Conservation (phyloP, 805 yeast species). For the Pichia insulana region DNA sequence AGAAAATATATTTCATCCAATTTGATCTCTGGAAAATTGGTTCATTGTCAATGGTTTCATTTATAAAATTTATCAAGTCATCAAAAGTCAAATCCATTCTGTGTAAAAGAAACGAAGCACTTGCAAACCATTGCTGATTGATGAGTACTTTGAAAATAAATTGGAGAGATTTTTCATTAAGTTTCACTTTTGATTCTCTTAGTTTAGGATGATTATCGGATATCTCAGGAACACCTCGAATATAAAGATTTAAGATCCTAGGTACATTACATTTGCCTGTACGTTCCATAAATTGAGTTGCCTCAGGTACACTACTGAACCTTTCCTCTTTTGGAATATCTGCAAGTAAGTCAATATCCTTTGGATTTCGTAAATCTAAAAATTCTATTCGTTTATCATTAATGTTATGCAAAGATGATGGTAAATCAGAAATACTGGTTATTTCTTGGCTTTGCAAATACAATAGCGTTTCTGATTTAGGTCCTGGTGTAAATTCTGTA, state of each 20-base stretch:
- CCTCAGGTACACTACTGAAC: slow-evolving; percentile 1
- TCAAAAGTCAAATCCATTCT: slow-evolving; percentile 5
- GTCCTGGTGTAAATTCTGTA: neutral
- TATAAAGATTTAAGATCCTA: slow-evolving; percentile 4
- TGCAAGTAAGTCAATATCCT: slow-evolving; percentile 1
- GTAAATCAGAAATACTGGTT: neutral
- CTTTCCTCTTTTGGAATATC: neutral
- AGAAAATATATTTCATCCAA: slow-evolving; percentile 8
- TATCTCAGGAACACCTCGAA: slow-evolving; percentile 6
- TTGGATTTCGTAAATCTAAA: slow-evolving; percentile 2
- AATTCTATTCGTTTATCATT: slow-evolving; percentile 6
- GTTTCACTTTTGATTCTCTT: neutral
- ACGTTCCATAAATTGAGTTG: neutral
- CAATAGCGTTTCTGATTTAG: neutral
- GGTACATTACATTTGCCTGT: slow-evolving; percentile 1
- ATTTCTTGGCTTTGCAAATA: neutral
- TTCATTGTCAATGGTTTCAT: slow-evolving; percentile 5
- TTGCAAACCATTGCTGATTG: slow-evolving; percentile 10
- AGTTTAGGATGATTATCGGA: neutral
- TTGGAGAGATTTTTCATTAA: neutral
- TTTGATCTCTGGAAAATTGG: slow-evolving; percentile 8
- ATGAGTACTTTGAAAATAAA: slow-evolving; percentile 1
- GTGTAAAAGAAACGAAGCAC: slow-evolving; percentile 11
- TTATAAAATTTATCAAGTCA: slow-evolving; percentile 5
- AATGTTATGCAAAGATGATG: neutral